Conservation (phyloP, 164 flowering plant genomes). For the Buxus sempervirens region DNA sequence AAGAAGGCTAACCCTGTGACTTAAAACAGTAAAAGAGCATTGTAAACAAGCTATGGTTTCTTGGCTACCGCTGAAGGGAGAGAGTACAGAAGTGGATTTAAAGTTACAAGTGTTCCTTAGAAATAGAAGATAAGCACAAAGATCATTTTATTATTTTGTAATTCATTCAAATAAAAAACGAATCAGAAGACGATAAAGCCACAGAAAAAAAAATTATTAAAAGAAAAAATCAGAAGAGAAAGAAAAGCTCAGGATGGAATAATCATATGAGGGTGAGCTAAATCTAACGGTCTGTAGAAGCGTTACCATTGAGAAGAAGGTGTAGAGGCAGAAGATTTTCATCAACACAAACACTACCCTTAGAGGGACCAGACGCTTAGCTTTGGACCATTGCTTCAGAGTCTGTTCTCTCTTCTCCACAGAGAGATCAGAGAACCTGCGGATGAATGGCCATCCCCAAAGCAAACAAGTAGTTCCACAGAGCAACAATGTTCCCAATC, state of each 20-base stretch:
- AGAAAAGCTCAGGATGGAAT: not conserved
- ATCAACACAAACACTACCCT: conserved; percentile 42
- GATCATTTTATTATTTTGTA: too few species aligned
- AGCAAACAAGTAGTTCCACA: conserved; percentile 47
- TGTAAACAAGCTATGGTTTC: too few species aligned
- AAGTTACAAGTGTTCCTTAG: too few species aligned
- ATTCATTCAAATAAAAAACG: too few species aligned
- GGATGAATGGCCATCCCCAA: conserved; percentile 58
- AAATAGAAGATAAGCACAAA: too few species aligned
- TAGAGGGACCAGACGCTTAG: conserved; percentile 28
- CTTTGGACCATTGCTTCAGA: conserved; percentile 55
- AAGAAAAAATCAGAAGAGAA: not conserved
- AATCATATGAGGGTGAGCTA: not conserved
- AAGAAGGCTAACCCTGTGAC: too few species aligned
- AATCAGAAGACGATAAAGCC: too few species aligned
- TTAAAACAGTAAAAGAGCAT: too few species aligned
- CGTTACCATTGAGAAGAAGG: conserved; percentile 50
- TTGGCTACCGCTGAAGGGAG: too few species aligned
- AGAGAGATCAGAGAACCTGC: conserved; percentile 50
- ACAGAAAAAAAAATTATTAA: too few species aligned
- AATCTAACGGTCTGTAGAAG: not conserved
- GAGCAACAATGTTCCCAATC: conserved; percentile 64
- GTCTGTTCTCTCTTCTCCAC: conserved; percentile 53
- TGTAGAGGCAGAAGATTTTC: conserved; percentile 40
- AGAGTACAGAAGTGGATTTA: too few species aligned